phyloP scores from a whole-genome alignment of 106 monocot genomes.

The Narthecium ossifragum region DNA sequence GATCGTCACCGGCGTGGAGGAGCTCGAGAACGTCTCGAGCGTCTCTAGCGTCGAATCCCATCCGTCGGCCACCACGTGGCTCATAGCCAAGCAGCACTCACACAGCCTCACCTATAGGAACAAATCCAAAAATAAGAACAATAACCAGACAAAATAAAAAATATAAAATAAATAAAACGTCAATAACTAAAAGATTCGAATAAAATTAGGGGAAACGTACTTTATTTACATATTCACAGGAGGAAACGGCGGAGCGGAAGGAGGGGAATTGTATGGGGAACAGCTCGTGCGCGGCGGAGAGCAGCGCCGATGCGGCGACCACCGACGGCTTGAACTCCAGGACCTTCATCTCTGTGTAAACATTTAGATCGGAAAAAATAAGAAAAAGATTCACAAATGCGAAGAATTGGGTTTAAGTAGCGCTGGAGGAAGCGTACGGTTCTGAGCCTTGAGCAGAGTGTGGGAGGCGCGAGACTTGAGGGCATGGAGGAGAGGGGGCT shows the following conservation, averaged over 20 bases:
- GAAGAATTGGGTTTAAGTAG: background rate
- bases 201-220: conserved; percentile 6
- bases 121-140: background rate
- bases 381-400: background rate
- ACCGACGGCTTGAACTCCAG: conserved; percentile 71
- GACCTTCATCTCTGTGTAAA: conserved; percentile 53
- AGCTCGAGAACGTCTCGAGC: conserved; percentile 18
- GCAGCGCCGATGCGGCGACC: conserved; percentile 69
- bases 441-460: conserved; percentile 52
- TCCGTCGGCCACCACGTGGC: conserved; percentile 7
- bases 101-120: conserved; percentile 29
- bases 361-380: background rate
- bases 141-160: background rate
- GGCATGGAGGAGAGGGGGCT: conserved; percentile 29
- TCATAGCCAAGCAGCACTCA: conserved; percentile 34
- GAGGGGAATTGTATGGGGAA: conserved; percentile 42
- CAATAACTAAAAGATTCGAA: background rate
- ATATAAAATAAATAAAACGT: background rate
- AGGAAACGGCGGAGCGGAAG: conserved; percentile 41
- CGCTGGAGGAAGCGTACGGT: conserved; percentile 23
- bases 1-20: conserved; percentile 50
- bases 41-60: conserved; percentile 12
- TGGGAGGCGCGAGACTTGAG: conserved; percentile 53
- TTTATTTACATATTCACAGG: conserved; percentile 49
- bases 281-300: conserved; percentile 57